Conservation (phyloP, 129 eudicot genomes). For the Artemisia tridentata region DNA sequence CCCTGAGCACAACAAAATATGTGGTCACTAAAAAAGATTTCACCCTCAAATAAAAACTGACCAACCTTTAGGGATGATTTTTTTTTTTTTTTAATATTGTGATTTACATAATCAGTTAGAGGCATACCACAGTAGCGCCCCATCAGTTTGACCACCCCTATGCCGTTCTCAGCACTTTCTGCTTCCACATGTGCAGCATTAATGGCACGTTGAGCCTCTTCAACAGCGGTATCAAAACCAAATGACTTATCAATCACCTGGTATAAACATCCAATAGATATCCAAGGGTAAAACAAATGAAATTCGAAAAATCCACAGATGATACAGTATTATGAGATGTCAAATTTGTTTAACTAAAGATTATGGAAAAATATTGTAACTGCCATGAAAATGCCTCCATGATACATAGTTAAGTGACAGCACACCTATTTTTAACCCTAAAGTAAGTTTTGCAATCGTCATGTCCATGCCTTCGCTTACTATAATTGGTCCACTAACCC, state of each 20-base stretch:
- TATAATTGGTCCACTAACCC: neutral
- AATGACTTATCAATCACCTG: slow-evolving; percentile 88
- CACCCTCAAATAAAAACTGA: neutral
- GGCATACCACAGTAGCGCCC: slow-evolving; percentile 40
- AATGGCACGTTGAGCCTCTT: slow-evolving; percentile 49
- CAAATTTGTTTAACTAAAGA: slow-evolving; percentile 14
- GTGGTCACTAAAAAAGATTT: neutral
- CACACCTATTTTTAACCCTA: neutral
- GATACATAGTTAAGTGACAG: slow-evolving; percentile 1
- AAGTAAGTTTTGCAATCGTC: neutral
- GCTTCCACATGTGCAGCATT: slow-evolving; percentile 48
- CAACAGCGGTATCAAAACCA: slow-evolving; percentile 44
- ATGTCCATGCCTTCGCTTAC: neutral
- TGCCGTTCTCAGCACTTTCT: slow-evolving; percentile 44
- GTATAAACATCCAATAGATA: slow-evolving; percentile 14
- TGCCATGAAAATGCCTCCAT: slow-evolving; percentile 1
- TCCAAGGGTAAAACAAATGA: slow-evolving; percentile 1
- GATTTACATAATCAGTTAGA: neutral
- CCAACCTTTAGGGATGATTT: neutral
- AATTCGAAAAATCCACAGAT: slow-evolving; percentile 11
- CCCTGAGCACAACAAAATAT: slow-evolving; percentile 47
- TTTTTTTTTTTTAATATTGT: too few species aligned
- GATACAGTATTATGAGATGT: neutral
- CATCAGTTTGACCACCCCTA: slow-evolving; percentile 42
- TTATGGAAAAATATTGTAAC: neutral